phyloP scores from a whole-genome alignment of 148 eudicot species.

The Rhododendron kiyosumense region DNA sequence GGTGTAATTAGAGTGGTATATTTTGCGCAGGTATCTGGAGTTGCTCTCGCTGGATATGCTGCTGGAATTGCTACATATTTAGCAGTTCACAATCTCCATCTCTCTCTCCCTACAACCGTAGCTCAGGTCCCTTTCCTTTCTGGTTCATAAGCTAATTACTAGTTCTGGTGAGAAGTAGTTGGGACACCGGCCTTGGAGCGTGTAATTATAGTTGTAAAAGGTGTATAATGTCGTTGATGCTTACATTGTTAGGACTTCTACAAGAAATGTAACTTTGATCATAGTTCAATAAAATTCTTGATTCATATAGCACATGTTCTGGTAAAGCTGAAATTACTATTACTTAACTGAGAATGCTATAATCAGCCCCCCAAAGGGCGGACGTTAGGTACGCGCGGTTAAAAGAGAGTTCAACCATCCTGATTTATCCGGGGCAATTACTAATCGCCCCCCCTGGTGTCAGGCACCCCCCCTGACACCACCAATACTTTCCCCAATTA shows the following conservation, averaged over 20 bases:
- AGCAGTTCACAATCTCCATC: slow-evolving; percentile 59
- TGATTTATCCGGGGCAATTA: no score
- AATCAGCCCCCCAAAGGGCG: no score
- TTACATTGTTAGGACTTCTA: neutral
- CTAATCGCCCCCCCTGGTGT: no score
- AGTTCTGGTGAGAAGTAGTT: neutral
- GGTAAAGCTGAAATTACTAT: neutral
- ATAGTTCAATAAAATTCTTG: neutral
- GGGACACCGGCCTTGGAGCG: neutral
- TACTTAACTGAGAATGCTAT: no score
- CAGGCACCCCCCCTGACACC: no score
- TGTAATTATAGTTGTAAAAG: neutral
- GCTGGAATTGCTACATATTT: slow-evolving; percentile 79
- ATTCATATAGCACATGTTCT: neutral
- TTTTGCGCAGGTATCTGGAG: slow-evolving; percentile 66
- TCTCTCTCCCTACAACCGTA: slow-evolving; percentile 57
- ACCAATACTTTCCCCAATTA: no score
- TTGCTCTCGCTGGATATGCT: slow-evolving; percentile 92
- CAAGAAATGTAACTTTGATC: neutral
- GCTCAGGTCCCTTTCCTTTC: slow-evolving; percentile 76
- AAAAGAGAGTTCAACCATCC: no score
- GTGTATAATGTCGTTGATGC: neutral
- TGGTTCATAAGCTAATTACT: slow-evolving; percentile 30
- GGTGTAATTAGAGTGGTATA: neutral
- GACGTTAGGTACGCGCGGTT: no score